These are phyloP conservation scores for Quercus wislizeni DNA, from an alignment of 306 rosid species.

Conservation along the genomic window DNA sequence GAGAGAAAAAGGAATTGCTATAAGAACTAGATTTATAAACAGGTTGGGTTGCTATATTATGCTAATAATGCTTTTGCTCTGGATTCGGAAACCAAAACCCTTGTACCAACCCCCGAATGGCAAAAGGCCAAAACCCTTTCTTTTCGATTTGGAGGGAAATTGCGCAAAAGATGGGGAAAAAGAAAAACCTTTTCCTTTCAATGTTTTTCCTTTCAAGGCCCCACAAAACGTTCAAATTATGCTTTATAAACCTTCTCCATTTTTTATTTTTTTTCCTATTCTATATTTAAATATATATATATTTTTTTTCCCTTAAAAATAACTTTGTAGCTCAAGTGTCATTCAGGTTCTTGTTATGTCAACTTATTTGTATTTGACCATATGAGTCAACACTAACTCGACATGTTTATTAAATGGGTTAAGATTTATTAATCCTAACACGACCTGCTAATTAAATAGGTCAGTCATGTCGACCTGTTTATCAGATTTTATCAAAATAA, in stretches of 20 bases:
- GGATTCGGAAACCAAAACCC: background rate
- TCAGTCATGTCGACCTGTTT: fast-evolving
- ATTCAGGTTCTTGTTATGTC: fast-evolving
- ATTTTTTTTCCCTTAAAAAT: no score
- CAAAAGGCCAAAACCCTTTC: background rate
- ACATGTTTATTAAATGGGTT: fast-evolving
- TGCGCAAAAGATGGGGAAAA: background rate
- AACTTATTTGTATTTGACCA: fast-evolving
- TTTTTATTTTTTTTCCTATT: no score
- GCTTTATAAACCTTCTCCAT: no score
- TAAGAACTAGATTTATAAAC: background rate
- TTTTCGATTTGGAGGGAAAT: background rate
- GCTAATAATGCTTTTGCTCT: no score
- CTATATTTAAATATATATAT: no score
- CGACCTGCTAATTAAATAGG: fast-evolving
- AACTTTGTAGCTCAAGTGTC: fast-evolving
- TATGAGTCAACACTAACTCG: fast-evolving
- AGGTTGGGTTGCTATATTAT: background rate
- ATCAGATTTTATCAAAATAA: no score
- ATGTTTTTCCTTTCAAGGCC: background rate
- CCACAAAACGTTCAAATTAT: no score
- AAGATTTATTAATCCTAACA: fast-evolving
- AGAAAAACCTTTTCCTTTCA: background rate
- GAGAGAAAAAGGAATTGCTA: background rate
- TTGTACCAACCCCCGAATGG: no score